phyloP scores from a whole-genome alignment of 768 basidiomycete species.

The Rhodocollybia butyracea region DNA sequence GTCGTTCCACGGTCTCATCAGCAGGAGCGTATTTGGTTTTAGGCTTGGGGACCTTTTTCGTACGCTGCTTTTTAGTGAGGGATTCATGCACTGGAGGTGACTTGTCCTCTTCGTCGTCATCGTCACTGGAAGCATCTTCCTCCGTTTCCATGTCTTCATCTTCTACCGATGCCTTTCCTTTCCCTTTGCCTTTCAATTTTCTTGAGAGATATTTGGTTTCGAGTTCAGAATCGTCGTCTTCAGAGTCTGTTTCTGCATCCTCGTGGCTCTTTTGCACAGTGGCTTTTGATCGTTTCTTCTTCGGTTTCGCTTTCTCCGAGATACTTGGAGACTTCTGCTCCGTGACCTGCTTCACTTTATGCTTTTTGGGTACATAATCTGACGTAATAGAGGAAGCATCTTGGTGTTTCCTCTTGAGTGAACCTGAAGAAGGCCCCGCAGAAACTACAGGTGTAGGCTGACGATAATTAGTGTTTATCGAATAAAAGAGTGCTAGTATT shows the following conservation, averaged over 20 bases:
- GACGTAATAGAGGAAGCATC: not conserved
- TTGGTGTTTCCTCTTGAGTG: conserved; percentile 2
- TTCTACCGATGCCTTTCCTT: no score
- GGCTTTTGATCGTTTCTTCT: not conserved
- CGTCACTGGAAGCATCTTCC: conserved; percentile 4
- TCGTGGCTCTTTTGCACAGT: conserved; percentile 13
- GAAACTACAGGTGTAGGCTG: not conserved
- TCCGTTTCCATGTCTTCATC: no score
- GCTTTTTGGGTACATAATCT: not conserved
- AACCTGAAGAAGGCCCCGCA: not conserved
- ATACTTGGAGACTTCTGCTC: not conserved
- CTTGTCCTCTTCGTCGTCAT: conserved; percentile 29
- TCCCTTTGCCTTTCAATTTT: conserved; percentile 16
- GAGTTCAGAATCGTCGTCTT: conserved; percentile 4
- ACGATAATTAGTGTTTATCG: no score
- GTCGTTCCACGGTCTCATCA: conserved; percentile 69
- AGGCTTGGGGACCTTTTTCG: conserved; percentile 17
- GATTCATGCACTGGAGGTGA: conserved; percentile 65
- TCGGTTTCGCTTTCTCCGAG: not conserved
- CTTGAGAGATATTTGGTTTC: conserved; percentile 6
- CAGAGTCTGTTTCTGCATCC: conserved; percentile 28
- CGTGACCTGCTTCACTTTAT: not conserved
- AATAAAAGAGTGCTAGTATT: no score
- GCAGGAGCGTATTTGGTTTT: conserved; percentile 52
- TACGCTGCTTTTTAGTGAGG: conserved; percentile 32